Evolutionary conservation across 1,284 basidiomycete genomes (phyloP), one percentile per base, ranked within the genome.

Genomic region (Retiboletus fuscus): DNA sequence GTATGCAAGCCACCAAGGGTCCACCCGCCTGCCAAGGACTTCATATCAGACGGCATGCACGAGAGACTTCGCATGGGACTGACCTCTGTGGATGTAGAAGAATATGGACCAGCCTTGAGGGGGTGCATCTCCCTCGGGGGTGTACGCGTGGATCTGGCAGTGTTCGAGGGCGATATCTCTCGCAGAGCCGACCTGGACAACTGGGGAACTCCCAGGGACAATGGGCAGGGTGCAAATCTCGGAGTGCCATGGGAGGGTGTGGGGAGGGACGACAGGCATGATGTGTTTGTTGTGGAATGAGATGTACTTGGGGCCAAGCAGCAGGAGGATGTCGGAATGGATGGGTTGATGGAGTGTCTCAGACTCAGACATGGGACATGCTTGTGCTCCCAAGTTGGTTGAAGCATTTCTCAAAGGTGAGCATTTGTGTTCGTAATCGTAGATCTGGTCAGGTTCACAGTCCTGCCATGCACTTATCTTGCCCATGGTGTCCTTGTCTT

Each of bases 371-470:
- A 83, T 83, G 49, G 39, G 95, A 97, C 79, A 86, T 98, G 5
- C 84, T 99, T 53, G 88, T 99, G 64, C 80, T 96, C 3, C 95
- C 96, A 0, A 96, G 95, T 80, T 88, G 92, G 67, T 84, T 97
- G 61, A 96, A 94, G 81, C 92, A 96, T 43, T 97, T 97, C 78
- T 87, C 90, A 20, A 96, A 95, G 88, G 95, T 94, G 43, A 64
- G 86, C 78, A 26, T 47, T 60, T 13, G 24, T 6, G 15, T 66
- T 60, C 15, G 26, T 39, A 18, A 34, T 13, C 6, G 30, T n/a
- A 34, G 26, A 18, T 43, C 16, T 34, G 28, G 41, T 63, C 16
- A 8, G 44, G 13, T 57, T 68, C 26, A 63, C 39, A 41, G 34
- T 39, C 34, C 34, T 39, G 34, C 34, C 11, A 39, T 10, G 5